A percentile compares a stretch with the other conserved stretches of the same genome.
Conservation (phyloP, 1,139 yeast genomes). For the Yamadazyma atmosphaerica region DNA sequence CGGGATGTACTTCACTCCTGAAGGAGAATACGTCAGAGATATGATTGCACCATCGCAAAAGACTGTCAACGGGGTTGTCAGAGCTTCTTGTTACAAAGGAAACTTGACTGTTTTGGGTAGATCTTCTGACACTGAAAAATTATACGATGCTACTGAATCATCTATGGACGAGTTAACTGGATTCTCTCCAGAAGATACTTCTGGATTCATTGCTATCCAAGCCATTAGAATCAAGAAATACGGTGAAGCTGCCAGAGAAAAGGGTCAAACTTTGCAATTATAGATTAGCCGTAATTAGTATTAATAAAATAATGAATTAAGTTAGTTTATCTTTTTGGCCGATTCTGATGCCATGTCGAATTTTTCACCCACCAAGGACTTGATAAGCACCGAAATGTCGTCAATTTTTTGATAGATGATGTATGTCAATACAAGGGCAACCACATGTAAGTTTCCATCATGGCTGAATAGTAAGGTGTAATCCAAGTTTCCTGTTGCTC, state of each 20-base stretch:
- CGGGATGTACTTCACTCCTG: conserved; percentile 98
- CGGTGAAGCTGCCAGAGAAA: conserved; percentile 91
- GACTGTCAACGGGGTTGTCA: conserved; percentile 94
- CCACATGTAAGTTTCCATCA: no score
- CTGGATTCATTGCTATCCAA: conserved; percentile 97
- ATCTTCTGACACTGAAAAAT: conserved; percentile 90
- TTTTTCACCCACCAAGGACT: no score
- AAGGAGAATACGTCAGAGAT: conserved; percentile 91
- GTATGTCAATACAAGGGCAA: no score
- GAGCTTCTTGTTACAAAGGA: conserved; percentile 94
- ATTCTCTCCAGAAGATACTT: conserved; percentile 93
- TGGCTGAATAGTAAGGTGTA: no score
- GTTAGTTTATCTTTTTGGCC: no score
- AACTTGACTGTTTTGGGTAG: conserved; percentile 82
- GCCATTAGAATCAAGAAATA: conserved; percentile 97
- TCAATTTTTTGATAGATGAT: no score
- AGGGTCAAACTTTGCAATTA: conserved; percentile 50
- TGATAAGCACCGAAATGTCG: no score
- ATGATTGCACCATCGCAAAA: conserved; percentile 93
- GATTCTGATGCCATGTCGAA: no score
- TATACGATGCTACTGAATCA: conserved; percentile 96
- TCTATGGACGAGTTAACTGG: conserved; percentile 99
- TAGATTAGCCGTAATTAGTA: conserved; percentile 7
- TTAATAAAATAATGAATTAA: no score
- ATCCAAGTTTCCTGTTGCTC: no score